A percentile compares a stretch with the other conserved stretches of the same genome.
phyloP scores from a whole-genome alignment of 768 basidiomycete species.

The Dendrothele bispora region DNA sequence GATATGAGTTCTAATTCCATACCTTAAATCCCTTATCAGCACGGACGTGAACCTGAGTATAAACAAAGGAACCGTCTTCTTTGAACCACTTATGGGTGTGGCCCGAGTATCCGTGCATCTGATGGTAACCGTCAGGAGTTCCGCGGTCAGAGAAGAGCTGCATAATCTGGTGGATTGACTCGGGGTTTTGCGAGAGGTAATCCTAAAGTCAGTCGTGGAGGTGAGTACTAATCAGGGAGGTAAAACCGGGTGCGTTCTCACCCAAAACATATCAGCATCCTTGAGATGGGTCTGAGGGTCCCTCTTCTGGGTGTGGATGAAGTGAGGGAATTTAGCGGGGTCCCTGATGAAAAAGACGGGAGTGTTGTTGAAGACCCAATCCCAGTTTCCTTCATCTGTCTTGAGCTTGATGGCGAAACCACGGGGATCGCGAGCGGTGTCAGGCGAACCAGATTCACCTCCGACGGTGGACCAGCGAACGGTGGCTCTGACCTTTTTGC shows the following conservation, averaged over 20 bases:
- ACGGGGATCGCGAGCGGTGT: constrained; percentile 91
- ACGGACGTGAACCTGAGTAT: constrained; percentile 83
- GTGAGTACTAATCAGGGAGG: neutral
- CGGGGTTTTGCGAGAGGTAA: constrained; percentile 84
- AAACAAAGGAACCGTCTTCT: constrained; percentile 79
- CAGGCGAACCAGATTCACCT: constrained; percentile 85
- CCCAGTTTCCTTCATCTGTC: constrained; percentile 89
- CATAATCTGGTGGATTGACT: constrained; percentile 86
- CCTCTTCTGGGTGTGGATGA: constrained; percentile 92
- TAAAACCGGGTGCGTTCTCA: constrained; percentile 24
- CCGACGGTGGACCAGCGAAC: constrained; percentile 93
- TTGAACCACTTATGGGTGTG: constrained; percentile 91
- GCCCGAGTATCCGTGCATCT: constrained; percentile 90
- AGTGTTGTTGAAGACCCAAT: constrained; percentile 92
- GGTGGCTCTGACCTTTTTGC: constrained; percentile 71
- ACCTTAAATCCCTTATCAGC: constrained; percentile 84
- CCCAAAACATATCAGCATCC: constrained; percentile 86
- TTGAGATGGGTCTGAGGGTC: constrained; percentile 91
- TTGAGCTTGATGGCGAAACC: constrained; percentile 90
- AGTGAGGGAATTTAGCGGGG: constrained; percentile 87
- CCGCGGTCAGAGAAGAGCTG: constrained; percentile 95
- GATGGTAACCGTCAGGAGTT: constrained; percentile 86
- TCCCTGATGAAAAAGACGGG: constrained; percentile 91
- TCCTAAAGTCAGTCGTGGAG: constrained; percentile 52
- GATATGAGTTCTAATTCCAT: constrained; percentile 7